Base-by-base conservation (phyloP, 2,329 filamentous ascomycete genomes). In the Macrophomina pseudophaseolina region DNA sequence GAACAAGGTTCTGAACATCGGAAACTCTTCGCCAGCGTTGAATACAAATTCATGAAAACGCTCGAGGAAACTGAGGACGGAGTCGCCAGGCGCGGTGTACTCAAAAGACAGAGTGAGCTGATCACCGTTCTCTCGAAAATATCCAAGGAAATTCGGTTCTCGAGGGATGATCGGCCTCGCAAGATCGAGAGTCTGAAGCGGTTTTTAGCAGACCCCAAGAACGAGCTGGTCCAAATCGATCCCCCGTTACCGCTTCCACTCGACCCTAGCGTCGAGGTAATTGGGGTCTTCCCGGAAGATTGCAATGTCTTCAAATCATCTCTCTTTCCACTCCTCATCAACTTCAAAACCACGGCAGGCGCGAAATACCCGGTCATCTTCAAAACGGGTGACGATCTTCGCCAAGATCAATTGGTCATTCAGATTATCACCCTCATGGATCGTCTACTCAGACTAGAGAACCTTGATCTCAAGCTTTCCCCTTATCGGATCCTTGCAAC, bases 401-500 rank as follows among this genome's bases (percentile, higher is more conserved):
- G 95, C 14, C 95, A 99, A 79, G 95, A 99, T 75, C 95, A 99
- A 76, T 87, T 99, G 2, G 94, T 99, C 42, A 96, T 99, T 65
- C 95, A 92, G 74, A 98, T 98, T 74, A 97, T 99, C 76, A 97
- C 93, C 0, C 86, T 99, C 16, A 99, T 99, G 95, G 95, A 99
- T 74, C 92, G 94, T 67, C 87, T 99, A 1, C 85, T 99, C 4
- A 92, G 92, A 68, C 97, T 98, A 75, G 95, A 99, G 76, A 98
- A 99, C 69, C 84, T 99, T 9, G 95, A 99, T 75, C 85, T 99
- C 52, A 97, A 96, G 75, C 85, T 99, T 1, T 94, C 94, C 0
- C 95, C 95, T 0, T 99, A 99, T 82, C 94, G 94, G 72, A 97
- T 98, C 70, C 87, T 99, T 8, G 95, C 95, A 0, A 99, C 95